Base-by-base conservation (phyloP, 495 filamentous ascomycete genomes). In the Penicillium atrosanguineum region DNA sequence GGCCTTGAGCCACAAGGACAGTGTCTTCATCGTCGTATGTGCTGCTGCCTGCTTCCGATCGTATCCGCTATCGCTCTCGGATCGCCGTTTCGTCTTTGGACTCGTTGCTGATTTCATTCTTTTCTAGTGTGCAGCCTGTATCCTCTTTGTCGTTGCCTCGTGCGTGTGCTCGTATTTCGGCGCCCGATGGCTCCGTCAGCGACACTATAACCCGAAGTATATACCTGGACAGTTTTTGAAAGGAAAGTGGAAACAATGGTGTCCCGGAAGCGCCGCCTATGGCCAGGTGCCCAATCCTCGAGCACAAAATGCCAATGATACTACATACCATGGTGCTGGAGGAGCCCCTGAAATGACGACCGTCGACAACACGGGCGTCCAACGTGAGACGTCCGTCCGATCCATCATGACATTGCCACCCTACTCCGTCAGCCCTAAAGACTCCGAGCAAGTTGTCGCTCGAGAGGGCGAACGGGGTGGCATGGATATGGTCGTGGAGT, bases 381-480 rank as follows among this genome's bases (percentile, higher is more conserved):
- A 90, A 60, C 86, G 94, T 38, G 87, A 92, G 57, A 90, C 90
- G 0, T 94, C 88, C 6, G 77, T 97, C 23, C 86, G 94, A 55
- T 95, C 90, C 6, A 84, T 97, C 44, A 95, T 96, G 78, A 97
- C 94, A 0, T 73, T 98, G 6, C 94, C 94, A 0, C 78, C 86
- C 5, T 98, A 98, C 70, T 78, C 82, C 1, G 71, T 76, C 0
- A 83, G 83, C 37, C 83, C 89, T 5, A 78, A 83, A 34, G 83
- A 87, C 18, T 85, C 79, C 46, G 94, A 98, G 65, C 87, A 86
- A 56, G 82, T 96, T n/a, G 79, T 97, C 38, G 94, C 84, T 14
- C 82, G 94, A 0, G 94, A 95, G 69, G 94, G 94, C 29, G 94
- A 98, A 65, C 82, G 94, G 23, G 92, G 75, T 40, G 94, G 94